Evolutionary conservation across 2,329 filamentous ascomycete genomes (phyloP).

Genomic region (Penicillium glabrum): DNA sequence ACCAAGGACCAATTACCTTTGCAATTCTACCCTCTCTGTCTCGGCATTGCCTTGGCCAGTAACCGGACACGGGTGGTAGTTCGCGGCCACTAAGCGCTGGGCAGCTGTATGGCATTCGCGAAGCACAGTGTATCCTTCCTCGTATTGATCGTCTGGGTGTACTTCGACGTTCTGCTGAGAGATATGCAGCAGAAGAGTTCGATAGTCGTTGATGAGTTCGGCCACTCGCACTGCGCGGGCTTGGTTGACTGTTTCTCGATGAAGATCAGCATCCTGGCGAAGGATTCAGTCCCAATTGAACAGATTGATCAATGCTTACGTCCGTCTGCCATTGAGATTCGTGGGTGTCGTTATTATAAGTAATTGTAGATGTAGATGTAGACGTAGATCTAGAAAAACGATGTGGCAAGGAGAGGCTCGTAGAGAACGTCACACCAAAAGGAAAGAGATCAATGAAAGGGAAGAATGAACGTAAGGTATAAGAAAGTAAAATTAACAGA

Average conservation of each 20-base stretch:
- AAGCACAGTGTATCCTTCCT: constrained; percentile 60
- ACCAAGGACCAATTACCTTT: constrained; percentile 43
- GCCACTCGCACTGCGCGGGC: constrained; percentile 62
- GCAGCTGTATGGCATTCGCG: constrained; percentile 57
- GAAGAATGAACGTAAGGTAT: neutral
- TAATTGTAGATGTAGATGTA: constrained; percentile 8
- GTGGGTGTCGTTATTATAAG: constrained; percentile 3
- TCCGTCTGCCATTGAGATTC: constrained; percentile 54
- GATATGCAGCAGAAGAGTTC: constrained; percentile 60
- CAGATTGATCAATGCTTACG: constrained; percentile 43
- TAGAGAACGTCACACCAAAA: neutral
- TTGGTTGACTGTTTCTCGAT: constrained; percentile 56
- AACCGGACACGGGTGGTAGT: constrained; percentile 49
- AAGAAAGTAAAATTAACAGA: neutral
- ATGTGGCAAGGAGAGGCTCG: neutral
- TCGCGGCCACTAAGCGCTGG: constrained; percentile 54
- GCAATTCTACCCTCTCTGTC: constrained; percentile 56
- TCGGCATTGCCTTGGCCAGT: constrained; percentile 50
- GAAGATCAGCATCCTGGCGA: constrained; percentile 9
- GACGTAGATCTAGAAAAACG: neutral
- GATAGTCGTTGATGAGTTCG: constrained; percentile 65
- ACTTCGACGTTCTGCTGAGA: constrained; percentile 53
- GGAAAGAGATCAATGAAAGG: neutral
- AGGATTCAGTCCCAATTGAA: neutral
- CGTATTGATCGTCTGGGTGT: constrained; percentile 56